Percentiles rank a stretch among this genome's conserved stretches.
Conservation (phyloP, 441 rosid species). For the Adansonia grandidieri region DNA sequence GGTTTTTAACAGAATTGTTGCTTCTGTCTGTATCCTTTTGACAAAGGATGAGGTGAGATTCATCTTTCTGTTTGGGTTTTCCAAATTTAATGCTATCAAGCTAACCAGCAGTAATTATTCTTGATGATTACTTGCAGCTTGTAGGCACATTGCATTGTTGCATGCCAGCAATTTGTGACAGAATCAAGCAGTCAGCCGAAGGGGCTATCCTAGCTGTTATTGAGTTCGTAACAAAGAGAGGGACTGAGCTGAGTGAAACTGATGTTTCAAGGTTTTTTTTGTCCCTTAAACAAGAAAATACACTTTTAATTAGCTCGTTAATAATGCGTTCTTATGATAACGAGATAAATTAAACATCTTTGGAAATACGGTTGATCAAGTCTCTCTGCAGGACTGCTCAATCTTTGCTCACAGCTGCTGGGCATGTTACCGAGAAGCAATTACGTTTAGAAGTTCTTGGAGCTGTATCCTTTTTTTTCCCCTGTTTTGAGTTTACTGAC, state of each 20-base stretch:
- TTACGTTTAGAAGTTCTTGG: conserved; percentile 90
- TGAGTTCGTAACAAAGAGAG: conserved; percentile 86
- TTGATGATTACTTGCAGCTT: conserved; percentile 66
- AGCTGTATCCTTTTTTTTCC: conserved; percentile 75
- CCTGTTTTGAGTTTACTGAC: conserved; percentile 1
- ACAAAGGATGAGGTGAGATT: conserved; percentile 77
- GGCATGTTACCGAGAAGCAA: conserved; percentile 87
- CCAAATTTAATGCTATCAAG: conserved; percentile 19
- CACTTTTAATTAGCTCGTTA: conserved; percentile 21
- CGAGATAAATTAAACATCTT: conserved; percentile 12
- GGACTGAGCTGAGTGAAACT: conserved; percentile 73
- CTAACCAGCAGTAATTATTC: conserved; percentile 17
- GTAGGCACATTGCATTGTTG: conserved; percentile 78
- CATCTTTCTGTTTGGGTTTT: conserved; percentile 19
- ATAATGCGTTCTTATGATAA: neutral
- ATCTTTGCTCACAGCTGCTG: conserved; percentile 87
- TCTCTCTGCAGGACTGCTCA: conserved; percentile 78
- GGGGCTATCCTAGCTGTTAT: conserved; percentile 92
- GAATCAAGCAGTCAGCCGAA: conserved; percentile 88
- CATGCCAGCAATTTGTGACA: conserved; percentile 84
- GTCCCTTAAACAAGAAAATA: neutral
- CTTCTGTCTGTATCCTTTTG: conserved; percentile 75
- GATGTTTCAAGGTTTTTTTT: conserved; percentile 74
- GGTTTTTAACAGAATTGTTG: conserved; percentile 94
- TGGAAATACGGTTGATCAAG: conserved; percentile 10